Percentiles rank a stretch among this genome's conserved stretches.
Conservation (phyloP, 2,329 filamentous ascomycete genomes). For the Huntiella abstrusa region DNA sequence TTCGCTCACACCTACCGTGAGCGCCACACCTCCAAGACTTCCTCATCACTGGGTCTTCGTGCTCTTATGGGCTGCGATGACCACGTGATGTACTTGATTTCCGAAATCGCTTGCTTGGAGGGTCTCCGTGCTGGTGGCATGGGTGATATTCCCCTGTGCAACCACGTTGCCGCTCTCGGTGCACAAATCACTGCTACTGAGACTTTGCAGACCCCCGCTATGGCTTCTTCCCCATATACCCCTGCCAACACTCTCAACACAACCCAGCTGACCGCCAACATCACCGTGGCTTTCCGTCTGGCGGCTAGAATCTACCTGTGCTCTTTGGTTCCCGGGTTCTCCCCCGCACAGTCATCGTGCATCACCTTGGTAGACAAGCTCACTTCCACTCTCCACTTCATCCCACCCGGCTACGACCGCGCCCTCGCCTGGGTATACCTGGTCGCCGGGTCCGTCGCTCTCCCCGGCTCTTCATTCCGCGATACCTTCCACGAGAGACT, state of each 20-base stretch:
- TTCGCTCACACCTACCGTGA: constrained; percentile 93
- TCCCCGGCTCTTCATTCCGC: constrained; percentile 56
- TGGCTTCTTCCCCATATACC: constrained; percentile 25
- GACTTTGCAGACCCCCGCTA: constrained; percentile 30
- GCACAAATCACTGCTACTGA: constrained; percentile 74
- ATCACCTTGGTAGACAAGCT: constrained; percentile 62
- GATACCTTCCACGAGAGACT: constrained; percentile 59
- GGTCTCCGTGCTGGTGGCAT: constrained; percentile 67
- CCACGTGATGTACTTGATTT: constrained; percentile 92
- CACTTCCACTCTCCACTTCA: constrained; percentile 55
- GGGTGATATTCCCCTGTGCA: constrained; percentile 71
- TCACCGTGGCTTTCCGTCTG: constrained; percentile 77
- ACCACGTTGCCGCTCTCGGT: constrained; percentile 74
- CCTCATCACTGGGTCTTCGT: constrained; percentile 51
- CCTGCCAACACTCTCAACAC: constrained; percentile 51
- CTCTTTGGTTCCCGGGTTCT: constrained; percentile 78
- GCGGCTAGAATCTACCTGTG: constrained; percentile 94
- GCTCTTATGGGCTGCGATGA: constrained; percentile 98
- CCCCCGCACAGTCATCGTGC: constrained; percentile 53
- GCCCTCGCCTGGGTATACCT: constrained; percentile 87
- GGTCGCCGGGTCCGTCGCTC: constrained; percentile 63
- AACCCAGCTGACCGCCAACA: constrained; percentile 69
- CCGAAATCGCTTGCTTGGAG: constrained; percentile 90
- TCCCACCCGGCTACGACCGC: constrained; percentile 79
- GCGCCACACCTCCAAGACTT: constrained; percentile 58